phyloP scores from a whole-genome alignment of 2,329 filamentous ascomycete genomes.

The Lasiodiplodia sp. region DNA sequence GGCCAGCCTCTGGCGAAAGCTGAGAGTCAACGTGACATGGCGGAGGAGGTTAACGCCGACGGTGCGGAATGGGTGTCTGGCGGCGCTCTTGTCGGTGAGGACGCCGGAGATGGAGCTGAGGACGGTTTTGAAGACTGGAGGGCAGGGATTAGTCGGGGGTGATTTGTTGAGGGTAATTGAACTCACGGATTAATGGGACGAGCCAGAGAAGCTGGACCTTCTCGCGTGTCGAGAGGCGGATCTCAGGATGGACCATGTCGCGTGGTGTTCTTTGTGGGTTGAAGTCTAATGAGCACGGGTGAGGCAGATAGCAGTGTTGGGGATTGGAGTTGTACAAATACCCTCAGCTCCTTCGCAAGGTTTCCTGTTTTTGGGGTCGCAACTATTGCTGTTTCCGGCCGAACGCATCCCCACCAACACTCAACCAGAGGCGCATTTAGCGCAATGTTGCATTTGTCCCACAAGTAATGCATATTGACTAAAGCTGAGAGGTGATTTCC shows the following conservation, averaged over 20 bases:
- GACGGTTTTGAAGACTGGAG: constrained; percentile 25
- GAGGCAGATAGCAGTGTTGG: not conserved
- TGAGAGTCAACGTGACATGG: constrained; percentile 38
- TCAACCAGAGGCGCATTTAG: not conserved
- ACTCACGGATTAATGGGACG: not conserved
- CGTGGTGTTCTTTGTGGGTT: not conserved
- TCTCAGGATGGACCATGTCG: not conserved
- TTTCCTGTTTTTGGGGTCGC: not conserved
- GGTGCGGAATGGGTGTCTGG: constrained; percentile 40
- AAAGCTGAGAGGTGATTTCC: fast-evolving
- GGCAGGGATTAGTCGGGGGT: not conserved
- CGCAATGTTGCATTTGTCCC: not conserved
- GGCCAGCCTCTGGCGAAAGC: constrained; percentile 40
- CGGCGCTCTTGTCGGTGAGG: constrained; percentile 31
- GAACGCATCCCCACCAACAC: not conserved
- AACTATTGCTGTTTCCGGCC: not conserved
- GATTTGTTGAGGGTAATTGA: not conserved
- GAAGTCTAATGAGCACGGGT: not conserved
- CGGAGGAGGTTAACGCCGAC: constrained; percentile 37
- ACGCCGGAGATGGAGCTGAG: constrained; percentile 38
- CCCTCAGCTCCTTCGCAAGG: not conserved
- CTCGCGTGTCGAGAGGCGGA: constrained; percentile 1
- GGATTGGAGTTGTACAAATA: not conserved
- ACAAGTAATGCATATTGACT: not conserved
- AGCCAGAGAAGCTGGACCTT: constrained; percentile 11